phyloP scores from a whole-genome alignment of 179 eudicot species.

The Sideroxylon spinosum region DNA sequence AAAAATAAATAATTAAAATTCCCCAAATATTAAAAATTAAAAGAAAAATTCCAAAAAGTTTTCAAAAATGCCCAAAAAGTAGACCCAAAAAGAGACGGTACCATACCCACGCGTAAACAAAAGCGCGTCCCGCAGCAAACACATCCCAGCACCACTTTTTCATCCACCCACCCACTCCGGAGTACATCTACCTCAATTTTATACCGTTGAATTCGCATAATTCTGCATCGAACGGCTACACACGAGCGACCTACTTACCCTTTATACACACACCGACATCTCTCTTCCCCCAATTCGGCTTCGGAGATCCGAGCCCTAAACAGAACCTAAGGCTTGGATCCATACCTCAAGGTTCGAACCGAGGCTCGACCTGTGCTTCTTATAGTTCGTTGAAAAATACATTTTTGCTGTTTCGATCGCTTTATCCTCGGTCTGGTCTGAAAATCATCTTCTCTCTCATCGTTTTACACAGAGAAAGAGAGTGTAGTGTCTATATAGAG shows the following conservation, averaged over 20 bases:
- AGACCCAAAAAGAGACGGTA: background rate
- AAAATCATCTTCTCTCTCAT: slow-evolving; percentile 15
- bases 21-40: background rate
- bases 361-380: slow-evolving; percentile 10
- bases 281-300: background rate
- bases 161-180: background rate
- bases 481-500: background rate
- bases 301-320: background rate
- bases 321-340: slow-evolving; percentile 6
- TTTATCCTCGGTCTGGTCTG: slow-evolving; percentile 30
- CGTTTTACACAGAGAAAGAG: slow-evolving; percentile 12
- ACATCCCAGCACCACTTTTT: background rate
- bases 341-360: slow-evolving; percentile 13
- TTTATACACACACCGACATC: slow-evolving; percentile 12
- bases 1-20: slow-evolving; percentile 1
- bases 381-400: slow-evolving; percentile 22
- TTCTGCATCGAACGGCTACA: background rate
- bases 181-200: background rate
- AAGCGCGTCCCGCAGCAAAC: background rate
- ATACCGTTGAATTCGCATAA: background rate
- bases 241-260: background rate
- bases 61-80: slow-evolving; percentile 8
- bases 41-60: background rate
- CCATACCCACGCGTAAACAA: background rate
- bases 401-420: slow-evolving; percentile 18